Percentiles rank a stretch among this genome's conserved stretches.
Conservation (phyloP, 257 asterid species). For the Gardenia jasminoides region DNA sequence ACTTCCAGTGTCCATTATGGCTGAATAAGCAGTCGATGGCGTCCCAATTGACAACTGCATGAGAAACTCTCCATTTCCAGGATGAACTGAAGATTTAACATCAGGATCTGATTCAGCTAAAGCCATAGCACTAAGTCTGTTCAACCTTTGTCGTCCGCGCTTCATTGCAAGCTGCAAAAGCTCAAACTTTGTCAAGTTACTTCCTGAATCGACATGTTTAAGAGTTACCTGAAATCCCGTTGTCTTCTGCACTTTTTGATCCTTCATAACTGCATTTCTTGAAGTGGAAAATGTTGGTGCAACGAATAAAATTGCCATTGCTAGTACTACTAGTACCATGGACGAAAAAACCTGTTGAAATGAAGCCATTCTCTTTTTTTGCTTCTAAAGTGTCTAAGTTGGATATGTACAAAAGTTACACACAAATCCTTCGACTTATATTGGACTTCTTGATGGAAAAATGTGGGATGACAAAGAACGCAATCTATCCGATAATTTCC, state of each 20-base stretch:
- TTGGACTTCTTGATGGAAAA: neutral
- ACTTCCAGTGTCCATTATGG: slow-evolving; percentile 75
- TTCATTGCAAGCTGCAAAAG: slow-evolving; percentile 61
- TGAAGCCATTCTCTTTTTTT: slow-evolving; percentile 22
- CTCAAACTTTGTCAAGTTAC: slow-evolving; percentile 60
- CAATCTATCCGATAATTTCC: neutral
- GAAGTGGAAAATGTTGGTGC: slow-evolving; percentile 44
- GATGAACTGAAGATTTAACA: slow-evolving; percentile 54
- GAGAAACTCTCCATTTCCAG: slow-evolving; percentile 80
- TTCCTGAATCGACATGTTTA: slow-evolving; percentile 55
- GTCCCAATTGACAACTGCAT: slow-evolving; percentile 69
- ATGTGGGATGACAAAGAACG: neutral
- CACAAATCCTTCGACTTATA: neutral
- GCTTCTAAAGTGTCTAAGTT: too few relatives aligned
- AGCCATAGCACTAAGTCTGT: slow-evolving; percentile 44
- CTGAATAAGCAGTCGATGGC: slow-evolving; percentile 50
- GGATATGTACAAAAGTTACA: neutral
- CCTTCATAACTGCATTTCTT: slow-evolving; percentile 21
- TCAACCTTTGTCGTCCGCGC: slow-evolving; percentile 55
- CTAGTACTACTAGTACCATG: slow-evolving; percentile 13
- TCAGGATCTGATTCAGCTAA: slow-evolving; percentile 32
- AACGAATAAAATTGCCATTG: slow-evolving; percentile 22
- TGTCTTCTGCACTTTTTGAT: slow-evolving; percentile 5
- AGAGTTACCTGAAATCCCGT: slow-evolving; percentile 55
- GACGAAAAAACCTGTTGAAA: slow-evolving; percentile 4